Evolutionary conservation across 192 early-diverging fungal genomes (phyloP).

Genomic region (Gorgonomyces haynaldii): DNA sequence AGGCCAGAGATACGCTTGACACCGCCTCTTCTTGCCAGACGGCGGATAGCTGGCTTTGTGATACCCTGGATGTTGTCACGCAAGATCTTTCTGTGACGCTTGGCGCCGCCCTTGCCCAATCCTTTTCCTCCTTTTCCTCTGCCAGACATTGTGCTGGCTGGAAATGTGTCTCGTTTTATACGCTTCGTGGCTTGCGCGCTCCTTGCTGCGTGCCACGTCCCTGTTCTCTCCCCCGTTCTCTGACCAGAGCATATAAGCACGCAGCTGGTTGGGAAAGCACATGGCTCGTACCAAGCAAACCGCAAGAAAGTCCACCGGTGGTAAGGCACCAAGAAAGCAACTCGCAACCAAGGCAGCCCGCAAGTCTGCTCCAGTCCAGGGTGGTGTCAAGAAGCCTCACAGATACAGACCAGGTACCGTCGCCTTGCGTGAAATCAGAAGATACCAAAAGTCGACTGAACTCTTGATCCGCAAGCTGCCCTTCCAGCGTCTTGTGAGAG

Average conservation of each 20-base stretch:
- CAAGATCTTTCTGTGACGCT: constrained; percentile 99
- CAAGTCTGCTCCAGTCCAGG: constrained; percentile 87
- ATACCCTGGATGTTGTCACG: constrained; percentile 98
- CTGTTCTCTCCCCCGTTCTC: too few relatives aligned
- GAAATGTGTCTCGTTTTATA: background rate
- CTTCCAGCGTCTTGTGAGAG: constrained; percentile 84
- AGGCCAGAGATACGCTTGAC: constrained; percentile 99
- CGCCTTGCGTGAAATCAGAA: constrained; percentile 73
- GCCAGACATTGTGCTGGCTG: constrained; percentile 68
- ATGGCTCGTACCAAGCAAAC: constrained; percentile 87
- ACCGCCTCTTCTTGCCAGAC: constrained; percentile 98
- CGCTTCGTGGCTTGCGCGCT: constrained; percentile 10
- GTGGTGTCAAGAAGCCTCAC: constrained; percentile 73
- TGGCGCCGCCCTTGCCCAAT: constrained; percentile 98
- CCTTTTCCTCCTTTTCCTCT: constrained; percentile 99
- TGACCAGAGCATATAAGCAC: too few relatives aligned
- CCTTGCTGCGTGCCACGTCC: too few relatives aligned
- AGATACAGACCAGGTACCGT: constrained; percentile 70
- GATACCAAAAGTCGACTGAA: constrained; percentile 72
- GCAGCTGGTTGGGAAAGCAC: too few relatives aligned
- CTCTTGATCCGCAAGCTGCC: constrained; percentile 76
- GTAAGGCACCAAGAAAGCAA: constrained; percentile 97
- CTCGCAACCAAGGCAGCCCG: constrained; percentile 86
- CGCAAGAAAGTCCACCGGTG: constrained; percentile 97
- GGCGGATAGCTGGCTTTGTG: constrained; percentile 97